These are phyloP conservation scores for Scopulariopsis brevicaulis DNA, from an alignment of 2,329 filamentous ascomycete species.

Conservation along the genomic window DNA sequence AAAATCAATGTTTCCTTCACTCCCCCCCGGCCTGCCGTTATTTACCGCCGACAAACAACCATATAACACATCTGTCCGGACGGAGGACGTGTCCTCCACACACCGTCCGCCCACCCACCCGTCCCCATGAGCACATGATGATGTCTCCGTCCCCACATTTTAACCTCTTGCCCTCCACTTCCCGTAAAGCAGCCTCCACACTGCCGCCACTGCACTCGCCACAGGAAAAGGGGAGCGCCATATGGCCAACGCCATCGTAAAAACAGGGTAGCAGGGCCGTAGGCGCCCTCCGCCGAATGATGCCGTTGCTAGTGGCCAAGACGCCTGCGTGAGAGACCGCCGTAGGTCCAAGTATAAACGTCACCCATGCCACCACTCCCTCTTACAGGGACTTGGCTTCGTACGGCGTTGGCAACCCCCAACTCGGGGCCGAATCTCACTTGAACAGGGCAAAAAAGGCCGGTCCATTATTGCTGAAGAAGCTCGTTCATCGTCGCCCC, in stretches of 20 bases:
- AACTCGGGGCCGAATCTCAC: no score
- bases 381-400: no score
- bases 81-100: background rate
- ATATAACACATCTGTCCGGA: background rate
- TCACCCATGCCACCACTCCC: no score
- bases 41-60: background rate
- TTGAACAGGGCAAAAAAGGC: background rate
- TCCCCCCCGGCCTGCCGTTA: background rate
- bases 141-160: background rate
- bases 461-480: background rate
- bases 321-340: no score
- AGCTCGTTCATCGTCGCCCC: background rate
- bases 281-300: no score
- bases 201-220: background rate
- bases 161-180: background rate
- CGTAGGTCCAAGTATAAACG: no score
- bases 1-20: background rate
- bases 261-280: no score
- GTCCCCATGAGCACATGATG: background rate
- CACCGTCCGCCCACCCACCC: no score
- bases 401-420: no score
- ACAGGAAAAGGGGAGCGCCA: background rate
- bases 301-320: no score
- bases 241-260: no score
- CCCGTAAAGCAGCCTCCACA: background rate